Evolutionary conservation across 140 eudicot genomes (phyloP), one percentile per base, ranked within the genome.

Genomic region (Bidens hawaiensis): DNA sequence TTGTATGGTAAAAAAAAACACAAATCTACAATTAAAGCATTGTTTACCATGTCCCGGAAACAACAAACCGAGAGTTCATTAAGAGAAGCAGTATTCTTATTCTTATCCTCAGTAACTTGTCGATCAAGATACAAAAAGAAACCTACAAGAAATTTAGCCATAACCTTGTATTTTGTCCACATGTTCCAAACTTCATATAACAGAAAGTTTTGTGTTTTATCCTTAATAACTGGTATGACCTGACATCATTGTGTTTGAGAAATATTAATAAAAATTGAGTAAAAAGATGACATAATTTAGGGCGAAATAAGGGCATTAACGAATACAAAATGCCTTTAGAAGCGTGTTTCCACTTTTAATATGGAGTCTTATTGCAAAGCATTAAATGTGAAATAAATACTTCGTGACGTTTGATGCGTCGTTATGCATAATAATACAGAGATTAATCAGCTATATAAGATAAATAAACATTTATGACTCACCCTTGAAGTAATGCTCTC

Each of bases 131-230:
- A 81, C 45, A 65, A 27, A 57, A 77, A 81, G 50, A 81, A 52
- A 47, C 75, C 78, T 69, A 73, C 76, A 38, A 81, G 81, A 64
- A 75, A 81, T 75, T 69, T 77, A 5, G 73, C 69, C 87, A 81
- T 77, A 27, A 67, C 47, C 46, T 70, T 73, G 78, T 81, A 81
- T 17, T 57, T 81, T 41, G 66, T 43, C 83, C 83, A 81, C 78
- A 77, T 74, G 76, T 57, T 46, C 30, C 66, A 60, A 48, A 81
- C 54, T 71, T 81, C 75, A 31, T 42, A 21, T 46, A 81, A 36
- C 45, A 81, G 62, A 65, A 27, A 22, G 30, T 47, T 25, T 24
- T 62, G 60, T 40, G 27, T 4, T 74, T 77, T 81, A 51, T 65
- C 76, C 59, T 23, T 50, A 3, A 81, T 19, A 74, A 78, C 68